A percentile compares a stretch with the other conserved stretches of the same genome.
Conservation (phyloP, 108 stramenopile species). For the Nitzschia sp. region DNA sequence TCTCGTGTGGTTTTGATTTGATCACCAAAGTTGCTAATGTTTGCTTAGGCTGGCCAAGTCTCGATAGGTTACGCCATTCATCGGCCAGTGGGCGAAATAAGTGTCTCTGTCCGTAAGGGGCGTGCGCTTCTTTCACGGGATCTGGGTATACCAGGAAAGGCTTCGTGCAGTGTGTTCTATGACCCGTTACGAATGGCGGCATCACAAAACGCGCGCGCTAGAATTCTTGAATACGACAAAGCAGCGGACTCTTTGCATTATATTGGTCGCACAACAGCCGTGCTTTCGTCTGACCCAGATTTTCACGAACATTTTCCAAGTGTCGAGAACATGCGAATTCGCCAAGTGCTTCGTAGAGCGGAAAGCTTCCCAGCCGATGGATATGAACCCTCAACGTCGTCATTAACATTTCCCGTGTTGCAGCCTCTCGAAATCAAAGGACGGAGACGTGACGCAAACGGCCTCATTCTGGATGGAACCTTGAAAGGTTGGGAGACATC, state of each 20-base stretch:
- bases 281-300: constrained; percentile 65
- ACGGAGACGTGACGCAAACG: constrained; percentile 40
- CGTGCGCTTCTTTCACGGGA: constrained; percentile 67
- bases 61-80: constrained; percentile 49
- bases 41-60: constrained; percentile 35
- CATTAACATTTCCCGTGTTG: constrained; percentile 62
- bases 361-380: constrained; percentile 6
- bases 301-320: constrained; percentile 61
- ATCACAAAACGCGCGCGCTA: constrained; percentile 30
- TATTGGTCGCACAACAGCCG: constrained; percentile 56
- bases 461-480: background rate
- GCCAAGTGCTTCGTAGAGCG: constrained; percentile 54
- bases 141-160: constrained; percentile 73
- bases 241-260: constrained; percentile 51
- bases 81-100: constrained; percentile 64
- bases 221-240: constrained; percentile 45
- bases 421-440: constrained; percentile 71
- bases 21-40: too few species aligned
- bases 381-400: background rate
- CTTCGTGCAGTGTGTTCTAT: constrained; percentile 58
- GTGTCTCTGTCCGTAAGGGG: constrained; percentile 53
- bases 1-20: too few species aligned
- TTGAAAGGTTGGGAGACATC: constrained; percentile 62
- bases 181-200: constrained; percentile 55
- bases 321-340: constrained; percentile 53